Evolutionary conservation across 495 filamentous ascomycete genomes (phyloP).

Genomic region (Talaromyces stipitatus): DNA sequence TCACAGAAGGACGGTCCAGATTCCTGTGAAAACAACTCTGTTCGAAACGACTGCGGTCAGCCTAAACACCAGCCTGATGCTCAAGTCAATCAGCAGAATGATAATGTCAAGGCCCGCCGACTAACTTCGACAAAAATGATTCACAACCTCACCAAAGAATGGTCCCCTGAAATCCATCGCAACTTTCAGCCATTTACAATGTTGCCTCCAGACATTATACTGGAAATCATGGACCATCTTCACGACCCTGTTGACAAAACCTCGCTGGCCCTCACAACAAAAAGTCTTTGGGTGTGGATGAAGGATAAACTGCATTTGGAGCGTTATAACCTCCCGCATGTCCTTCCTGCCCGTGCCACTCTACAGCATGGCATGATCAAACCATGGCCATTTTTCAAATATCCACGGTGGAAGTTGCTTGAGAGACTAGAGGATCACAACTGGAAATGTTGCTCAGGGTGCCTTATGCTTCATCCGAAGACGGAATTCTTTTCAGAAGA

Average conservation of each 20-base stretch:
- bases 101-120: background rate
- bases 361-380: background rate
- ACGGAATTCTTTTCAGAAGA: background rate
- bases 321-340: background rate
- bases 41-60: no score
- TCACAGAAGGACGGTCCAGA: no score
- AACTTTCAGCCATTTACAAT: background rate
- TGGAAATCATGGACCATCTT: background rate
- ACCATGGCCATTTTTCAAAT: background rate
- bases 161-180: background rate
- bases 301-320: background rate
- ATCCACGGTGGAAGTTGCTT: slow-evolving; percentile 5
- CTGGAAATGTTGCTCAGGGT: slow-evolving; percentile 10
- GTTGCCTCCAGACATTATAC: background rate
- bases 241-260: background rate
- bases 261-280: background rate
- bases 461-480: slow-evolving; percentile 16
- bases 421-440: slow-evolving; percentile 7
- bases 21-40: no score
- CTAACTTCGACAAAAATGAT: background rate
- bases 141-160: background rate
- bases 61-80: no score
- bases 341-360: background rate
- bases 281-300: background rate
- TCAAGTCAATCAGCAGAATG: background rate